Conservation (phyloP, 306 rosid genomes). For the Ormosia emarginata region DNA sequence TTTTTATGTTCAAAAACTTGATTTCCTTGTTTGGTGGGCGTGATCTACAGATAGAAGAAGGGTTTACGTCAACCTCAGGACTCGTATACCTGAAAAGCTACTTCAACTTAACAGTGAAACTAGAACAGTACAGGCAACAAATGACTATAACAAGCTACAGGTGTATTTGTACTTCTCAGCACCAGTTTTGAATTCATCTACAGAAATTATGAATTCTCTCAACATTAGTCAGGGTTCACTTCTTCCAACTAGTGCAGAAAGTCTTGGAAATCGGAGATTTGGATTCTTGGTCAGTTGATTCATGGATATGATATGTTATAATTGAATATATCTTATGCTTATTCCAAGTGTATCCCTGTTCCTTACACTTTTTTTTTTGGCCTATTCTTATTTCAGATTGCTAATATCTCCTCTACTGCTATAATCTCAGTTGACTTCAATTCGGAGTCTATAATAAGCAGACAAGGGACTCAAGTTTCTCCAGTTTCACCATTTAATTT, state of each 20-base stretch:
- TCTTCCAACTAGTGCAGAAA: slow-evolving; percentile 42
- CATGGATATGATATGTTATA: slow-evolving; percentile 6
- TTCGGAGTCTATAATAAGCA: slow-evolving; percentile 56
- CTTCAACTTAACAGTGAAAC: slow-evolving; percentile 64
- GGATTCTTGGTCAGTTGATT: slow-evolving; percentile 70
- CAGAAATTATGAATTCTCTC: slow-evolving; percentile 57
- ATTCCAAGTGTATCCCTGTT: slow-evolving; percentile 12
- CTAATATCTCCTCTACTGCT: slow-evolving; percentile 51
- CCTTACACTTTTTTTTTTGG: slow-evolving; percentile 20
- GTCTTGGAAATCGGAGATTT: slow-evolving; percentile 60
- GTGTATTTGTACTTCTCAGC: slow-evolving; percentile 70
- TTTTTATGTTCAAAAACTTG: slow-evolving; percentile 14
- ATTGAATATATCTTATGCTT: background rate
- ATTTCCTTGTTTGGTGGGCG: slow-evolving; percentile 13
- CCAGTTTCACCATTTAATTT: slow-evolving; percentile 70
- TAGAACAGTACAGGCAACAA: slow-evolving; percentile 80
- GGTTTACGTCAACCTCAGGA: slow-evolving; percentile 57
- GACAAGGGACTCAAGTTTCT: slow-evolving; percentile 79
- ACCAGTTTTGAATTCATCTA: slow-evolving; percentile 76
- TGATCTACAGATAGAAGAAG: slow-evolving; percentile 71
- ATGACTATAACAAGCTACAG: slow-evolving; percentile 49
- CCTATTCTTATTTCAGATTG: slow-evolving; percentile 47
- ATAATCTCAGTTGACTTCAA: slow-evolving; percentile 57
- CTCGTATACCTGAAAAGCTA: slow-evolving; percentile 62
- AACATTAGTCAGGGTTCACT: slow-evolving; percentile 58